Evolutionary conservation across 208 protist genomes (phyloP).

Genomic region (Porcisia hertigi): DNA sequence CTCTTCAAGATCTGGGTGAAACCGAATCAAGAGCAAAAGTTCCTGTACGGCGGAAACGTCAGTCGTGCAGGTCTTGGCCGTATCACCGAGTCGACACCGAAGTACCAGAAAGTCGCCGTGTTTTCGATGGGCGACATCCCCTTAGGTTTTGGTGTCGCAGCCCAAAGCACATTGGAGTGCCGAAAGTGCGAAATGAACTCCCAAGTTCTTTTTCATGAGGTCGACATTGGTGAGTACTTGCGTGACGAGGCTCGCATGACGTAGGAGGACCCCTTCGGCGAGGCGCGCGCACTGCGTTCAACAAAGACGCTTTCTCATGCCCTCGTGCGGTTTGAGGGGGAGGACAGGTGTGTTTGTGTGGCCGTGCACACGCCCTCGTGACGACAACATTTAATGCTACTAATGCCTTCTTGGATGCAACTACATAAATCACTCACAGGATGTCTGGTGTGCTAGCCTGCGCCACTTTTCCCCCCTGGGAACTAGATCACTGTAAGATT

Average conservation of each 20-base stretch:
- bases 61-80: slow-evolving; percentile 97
- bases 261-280: slow-evolving; percentile 26
- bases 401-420: background rate
- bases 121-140: slow-evolving; percentile 98
- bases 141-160: slow-evolving; percentile 97
- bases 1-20: slow-evolving; percentile 99
- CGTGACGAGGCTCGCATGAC: slow-evolving; percentile 95
- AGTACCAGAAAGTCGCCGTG: slow-evolving; percentile 97
- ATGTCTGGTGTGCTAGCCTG: background rate
- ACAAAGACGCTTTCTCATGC: background rate
- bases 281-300: background rate
- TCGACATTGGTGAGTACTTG: slow-evolving; percentile 98
- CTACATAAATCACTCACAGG: background rate
- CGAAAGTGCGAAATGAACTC: slow-evolving; percentile 96
- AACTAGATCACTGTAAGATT: background rate
- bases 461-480: background rate
- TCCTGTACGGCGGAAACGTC: slow-evolving; percentile 99
- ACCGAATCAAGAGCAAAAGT: slow-evolving; percentile 98
- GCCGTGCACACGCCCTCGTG: background rate
- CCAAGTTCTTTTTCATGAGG: slow-evolving; percentile 97
- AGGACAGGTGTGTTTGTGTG: background rate
- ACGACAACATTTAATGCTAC: slow-evolving; percentile 10
- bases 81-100: slow-evolving; percentile 98
- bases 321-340: background rate
- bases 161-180: slow-evolving; percentile 96